Percentiles rank a stretch among this genome's conserved stretches.
Conservation (phyloP, 768 basidiomycete genomes). For the Gymnopilus dilepis region DNA sequence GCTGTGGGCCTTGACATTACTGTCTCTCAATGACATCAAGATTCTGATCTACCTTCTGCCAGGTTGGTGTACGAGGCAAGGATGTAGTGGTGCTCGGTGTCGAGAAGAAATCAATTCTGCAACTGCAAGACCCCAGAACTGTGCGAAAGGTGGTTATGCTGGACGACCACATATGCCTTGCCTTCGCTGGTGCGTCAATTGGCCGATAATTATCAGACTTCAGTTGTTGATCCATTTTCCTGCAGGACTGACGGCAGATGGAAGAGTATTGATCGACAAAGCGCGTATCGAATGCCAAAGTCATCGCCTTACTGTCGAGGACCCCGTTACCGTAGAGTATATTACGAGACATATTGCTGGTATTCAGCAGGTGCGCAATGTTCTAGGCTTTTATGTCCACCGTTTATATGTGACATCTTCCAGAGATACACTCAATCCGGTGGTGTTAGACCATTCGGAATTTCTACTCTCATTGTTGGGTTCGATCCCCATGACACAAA, state of each 20-base stretch:
- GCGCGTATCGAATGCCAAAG: conserved; percentile 98
- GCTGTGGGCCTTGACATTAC: conserved; percentile 63
- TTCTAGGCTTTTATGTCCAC: background rate
- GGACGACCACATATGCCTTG: conserved; percentile 96
- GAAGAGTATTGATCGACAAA: conserved; percentile 96
- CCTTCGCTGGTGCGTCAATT: conserved; percentile 90
- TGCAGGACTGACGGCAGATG: conserved; percentile 94
- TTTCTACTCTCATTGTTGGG: conserved; percentile 95
- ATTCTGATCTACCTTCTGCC: background rate
- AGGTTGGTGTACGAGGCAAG: conserved; percentile 96
- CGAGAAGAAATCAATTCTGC: conserved; percentile 97
- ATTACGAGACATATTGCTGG: conserved; percentile 98
- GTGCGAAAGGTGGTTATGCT: conserved; percentile 98
- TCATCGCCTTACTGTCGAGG: conserved; percentile 96
- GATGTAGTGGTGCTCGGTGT: conserved; percentile 96
- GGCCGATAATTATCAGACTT: conserved; percentile 7
- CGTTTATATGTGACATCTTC: background rate
- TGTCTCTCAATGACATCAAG: background rate
- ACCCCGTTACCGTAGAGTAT: conserved; percentile 97
- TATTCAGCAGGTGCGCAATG: conserved; percentile 86
- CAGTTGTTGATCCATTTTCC: conserved; percentile 8
- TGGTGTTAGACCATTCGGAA: conserved; percentile 97
- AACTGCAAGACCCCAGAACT: conserved; percentile 97
- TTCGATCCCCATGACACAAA: conserved; percentile 92
- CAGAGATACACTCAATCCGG: conserved; percentile 98